phyloP scores from a whole-genome alignment of 495 filamentous ascomycete genomes.

The Xylaria nigripes region DNA sequence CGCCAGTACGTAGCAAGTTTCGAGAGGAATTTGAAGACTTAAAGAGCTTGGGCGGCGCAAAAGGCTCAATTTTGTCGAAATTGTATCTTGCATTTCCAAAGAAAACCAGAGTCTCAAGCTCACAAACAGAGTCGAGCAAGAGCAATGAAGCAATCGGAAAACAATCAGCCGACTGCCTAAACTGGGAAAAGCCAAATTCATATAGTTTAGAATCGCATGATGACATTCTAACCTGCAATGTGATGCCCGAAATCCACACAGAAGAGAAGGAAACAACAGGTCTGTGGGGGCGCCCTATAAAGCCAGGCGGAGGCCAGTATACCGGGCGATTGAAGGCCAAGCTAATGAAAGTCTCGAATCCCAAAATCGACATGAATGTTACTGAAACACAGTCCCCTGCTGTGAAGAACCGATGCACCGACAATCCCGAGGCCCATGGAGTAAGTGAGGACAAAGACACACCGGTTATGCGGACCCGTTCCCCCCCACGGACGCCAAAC shows the following conservation, averaged over 20 bases:
- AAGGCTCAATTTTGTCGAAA: constrained; percentile 26
- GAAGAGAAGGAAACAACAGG: background rate
- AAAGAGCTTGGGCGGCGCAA: constrained; percentile 10
- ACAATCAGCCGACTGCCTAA: background rate
- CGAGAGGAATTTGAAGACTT: constrained; percentile 23
- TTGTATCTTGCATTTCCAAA: constrained; percentile 27
- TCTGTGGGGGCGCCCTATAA: background rate
- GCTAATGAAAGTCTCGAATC: background rate
- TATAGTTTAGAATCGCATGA: background rate
- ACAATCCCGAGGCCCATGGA: background rate
- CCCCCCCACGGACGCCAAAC: background rate
- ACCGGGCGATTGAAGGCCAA: background rate
- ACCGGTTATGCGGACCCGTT: background rate
- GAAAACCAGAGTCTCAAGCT: constrained; percentile 14
- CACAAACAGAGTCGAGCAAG: constrained; percentile 12
- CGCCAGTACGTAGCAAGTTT: constrained; percentile 25
- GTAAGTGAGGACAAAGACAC: background rate
- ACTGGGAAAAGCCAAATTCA: background rate
- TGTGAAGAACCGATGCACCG: background rate
- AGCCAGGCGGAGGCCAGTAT: background rate
- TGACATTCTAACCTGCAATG: background rate
- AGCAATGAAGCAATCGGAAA: constrained; percentile 6
- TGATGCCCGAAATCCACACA: background rate
- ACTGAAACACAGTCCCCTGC: background rate
- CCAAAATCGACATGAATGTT: background rate